Base-by-base conservation (phyloP, 2,329 filamentous ascomycete genomes). In the Botrytis deweyae region DNA sequence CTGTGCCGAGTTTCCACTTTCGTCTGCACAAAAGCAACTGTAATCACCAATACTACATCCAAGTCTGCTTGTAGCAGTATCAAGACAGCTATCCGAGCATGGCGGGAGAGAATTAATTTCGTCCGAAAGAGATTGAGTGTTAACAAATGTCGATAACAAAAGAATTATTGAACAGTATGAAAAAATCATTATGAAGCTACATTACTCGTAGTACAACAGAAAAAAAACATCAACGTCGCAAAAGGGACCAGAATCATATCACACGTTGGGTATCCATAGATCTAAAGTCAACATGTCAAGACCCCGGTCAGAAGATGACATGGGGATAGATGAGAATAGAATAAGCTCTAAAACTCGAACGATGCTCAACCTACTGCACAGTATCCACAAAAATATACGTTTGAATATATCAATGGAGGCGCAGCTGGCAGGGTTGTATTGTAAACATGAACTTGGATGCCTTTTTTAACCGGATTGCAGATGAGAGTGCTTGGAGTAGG, bases 21-120 rank as follows among this genome's bases (percentile, higher is more conserved):
- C 52, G 29, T 58, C 42, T 33, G 22, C 46, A 44, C 72, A 73
- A 14, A 64, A 55, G 46, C 72, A 73, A 55, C 36, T 64, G 25
- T 44, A 70, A 70, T 73, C 66, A 25, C 38, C 59, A 42, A 61
- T 9, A 29, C n/a, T 59, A 70, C 59, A 73, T 44, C 72, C 72
- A 29, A 64, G 58, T 33, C 46, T 38, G 36, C 29, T 38, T 33
- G 59, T 52, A 16, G 66, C 66, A 16, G n/a, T 29, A 14, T 64
- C 66, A 25, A 73, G 59, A 58, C 66, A 73, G 33, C 44, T 64
- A 20, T 52, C 42, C 46, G 72, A 73, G 55, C 72, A 73, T 36
- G 72, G 29, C 2, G 72, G 72, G 10, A 73, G 58, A 9, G 67
- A 70, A 63, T 12, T 70, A 36, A 73, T 63, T 40, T 73, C 59